Evolutionary conservation across 1,284 basidiomycete species (phyloP).

Genomic region (Mycosarcoma mackinlayi): DNA sequence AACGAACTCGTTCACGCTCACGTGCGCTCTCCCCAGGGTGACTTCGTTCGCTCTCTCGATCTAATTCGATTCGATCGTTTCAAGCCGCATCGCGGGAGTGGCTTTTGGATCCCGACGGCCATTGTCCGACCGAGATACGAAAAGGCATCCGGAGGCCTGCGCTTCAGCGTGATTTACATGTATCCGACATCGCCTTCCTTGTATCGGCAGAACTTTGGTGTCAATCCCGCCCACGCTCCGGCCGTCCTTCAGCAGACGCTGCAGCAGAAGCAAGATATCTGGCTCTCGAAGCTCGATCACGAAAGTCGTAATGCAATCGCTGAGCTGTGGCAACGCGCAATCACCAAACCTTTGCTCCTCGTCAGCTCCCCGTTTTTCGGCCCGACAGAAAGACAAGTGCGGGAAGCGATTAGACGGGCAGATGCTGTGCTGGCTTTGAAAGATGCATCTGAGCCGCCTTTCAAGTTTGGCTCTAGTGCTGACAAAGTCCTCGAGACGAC

Average conservation of each 20-base stretch:
- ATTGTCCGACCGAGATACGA: constrained; percentile 3
- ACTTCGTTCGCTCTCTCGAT: not conserved
- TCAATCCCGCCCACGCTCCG: not conserved
- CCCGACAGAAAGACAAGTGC: not conserved
- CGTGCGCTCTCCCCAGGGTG: not conserved
- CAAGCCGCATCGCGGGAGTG: not conserved
- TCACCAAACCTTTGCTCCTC: not conserved
- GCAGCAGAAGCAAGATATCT: not conserved
- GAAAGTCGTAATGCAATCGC: not conserved
- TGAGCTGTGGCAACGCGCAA: not conserved
- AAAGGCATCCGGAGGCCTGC: not conserved
- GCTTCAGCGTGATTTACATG: not conserved
- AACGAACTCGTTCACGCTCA: not conserved
- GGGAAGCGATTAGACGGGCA: not conserved
- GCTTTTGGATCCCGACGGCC: constrained; percentile 16
- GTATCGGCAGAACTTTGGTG: not conserved
- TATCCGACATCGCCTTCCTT: constrained; percentile 5
- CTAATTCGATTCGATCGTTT: constrained; percentile 16
- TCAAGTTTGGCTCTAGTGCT: too few species aligned
- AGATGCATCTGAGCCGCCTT: not conserved
- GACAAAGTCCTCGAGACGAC: too few species aligned
- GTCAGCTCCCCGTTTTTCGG: not conserved
- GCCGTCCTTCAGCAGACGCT: not conserved
- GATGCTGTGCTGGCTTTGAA: too few species aligned
- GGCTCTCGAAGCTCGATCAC: not conserved